Evolutionary conservation across 305 asterid species (phyloP), one percentile per base, ranked within the genome.

Genomic region (Fraxinus nigra): DNA sequence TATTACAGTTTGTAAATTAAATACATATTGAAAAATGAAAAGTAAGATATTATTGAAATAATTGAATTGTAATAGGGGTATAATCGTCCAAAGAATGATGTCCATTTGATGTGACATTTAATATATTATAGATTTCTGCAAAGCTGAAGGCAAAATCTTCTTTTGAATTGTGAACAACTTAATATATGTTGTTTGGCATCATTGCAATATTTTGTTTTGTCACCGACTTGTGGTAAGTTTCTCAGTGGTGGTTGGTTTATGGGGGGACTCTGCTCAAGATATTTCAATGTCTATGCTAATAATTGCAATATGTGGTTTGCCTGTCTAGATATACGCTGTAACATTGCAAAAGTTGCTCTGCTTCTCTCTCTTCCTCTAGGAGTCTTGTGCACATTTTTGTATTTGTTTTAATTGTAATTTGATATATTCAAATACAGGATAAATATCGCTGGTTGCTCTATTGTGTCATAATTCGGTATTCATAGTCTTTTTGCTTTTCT

Each of bases 381-480:
- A 28, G 22, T 28, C 72, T 63, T 63, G 72, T 14, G 75, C 73
- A 65, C 73, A 26, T 1, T 3, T 10, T 65, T 65, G 35, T 65
- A 26, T 69, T 67, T 69, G 1, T 69, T 69, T 69, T 30, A 16
- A 32, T 69, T 69, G 40, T 69, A 69, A 26, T 11, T 69, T 14
- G 4, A 32, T 63, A 24, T 63, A 67, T 69, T 69, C 75, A 69
- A n/a, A 72, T 59, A 59, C 81, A 46, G 30, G 78, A 80, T 32
- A 73, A 56, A 32, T 81, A 61, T 76, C 6, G 13, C 34, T 61
- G 28, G 74, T 77, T 78, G 30, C 24, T 78, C 22, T 84, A 51
- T 75, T 70, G 77, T 73, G 16, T 8, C 77, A 46, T 37, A 22
- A 37, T 80, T 61, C 54, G 24, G 61, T 20, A 5, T 14, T 61